A percentile compares a stretch with the other conserved stretches of the same genome.
Conservation (phyloP, 164 flowering plant species). For the Aristolochia contorta region DNA sequence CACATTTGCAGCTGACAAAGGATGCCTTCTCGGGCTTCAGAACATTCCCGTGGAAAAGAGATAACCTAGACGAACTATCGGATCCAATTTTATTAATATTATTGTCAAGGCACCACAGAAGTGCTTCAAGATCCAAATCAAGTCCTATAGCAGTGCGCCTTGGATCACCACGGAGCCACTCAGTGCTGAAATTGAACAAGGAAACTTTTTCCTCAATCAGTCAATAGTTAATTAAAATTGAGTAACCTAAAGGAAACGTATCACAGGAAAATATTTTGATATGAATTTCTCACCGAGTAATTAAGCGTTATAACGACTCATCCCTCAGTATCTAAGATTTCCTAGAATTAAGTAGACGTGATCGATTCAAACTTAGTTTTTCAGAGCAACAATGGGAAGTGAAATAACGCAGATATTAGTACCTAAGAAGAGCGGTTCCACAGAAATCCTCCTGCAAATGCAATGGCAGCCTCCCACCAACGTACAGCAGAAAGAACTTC, state of each 20-base stretch:
- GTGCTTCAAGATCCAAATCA: constrained; percentile 87
- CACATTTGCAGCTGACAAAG: constrained; percentile 30
- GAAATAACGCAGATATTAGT: not conserved
- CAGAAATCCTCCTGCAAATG: constrained; percentile 97
- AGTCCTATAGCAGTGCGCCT: constrained; percentile 83
- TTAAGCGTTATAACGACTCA: too few species aligned
- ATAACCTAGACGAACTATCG: constrained; percentile 65
- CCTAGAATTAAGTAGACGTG: too few species aligned
- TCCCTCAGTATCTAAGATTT: too few species aligned
- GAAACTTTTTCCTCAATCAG: not conserved
- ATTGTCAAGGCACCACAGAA: constrained; percentile 78
- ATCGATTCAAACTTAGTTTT: too few species aligned
- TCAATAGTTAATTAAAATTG: constrained; percentile 1
- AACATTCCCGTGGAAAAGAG: constrained; percentile 87
- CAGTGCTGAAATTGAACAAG: constrained; percentile 42
- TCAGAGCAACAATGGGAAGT: not conserved
- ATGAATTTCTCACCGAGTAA: too few species aligned
- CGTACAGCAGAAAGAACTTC: constrained; percentile 91
- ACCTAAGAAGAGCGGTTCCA: constrained; percentile 96
- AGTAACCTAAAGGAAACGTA: too few species aligned
- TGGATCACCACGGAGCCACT: constrained; percentile 79
- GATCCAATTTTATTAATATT: constrained; percentile 58
- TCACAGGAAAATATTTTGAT: too few species aligned
- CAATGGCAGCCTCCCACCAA: constrained; percentile 79
- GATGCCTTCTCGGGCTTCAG: constrained; percentile 60